phyloP scores from a whole-genome alignment of 495 filamentous ascomycete genomes.

The Astrothelium subdiscretum region DNA sequence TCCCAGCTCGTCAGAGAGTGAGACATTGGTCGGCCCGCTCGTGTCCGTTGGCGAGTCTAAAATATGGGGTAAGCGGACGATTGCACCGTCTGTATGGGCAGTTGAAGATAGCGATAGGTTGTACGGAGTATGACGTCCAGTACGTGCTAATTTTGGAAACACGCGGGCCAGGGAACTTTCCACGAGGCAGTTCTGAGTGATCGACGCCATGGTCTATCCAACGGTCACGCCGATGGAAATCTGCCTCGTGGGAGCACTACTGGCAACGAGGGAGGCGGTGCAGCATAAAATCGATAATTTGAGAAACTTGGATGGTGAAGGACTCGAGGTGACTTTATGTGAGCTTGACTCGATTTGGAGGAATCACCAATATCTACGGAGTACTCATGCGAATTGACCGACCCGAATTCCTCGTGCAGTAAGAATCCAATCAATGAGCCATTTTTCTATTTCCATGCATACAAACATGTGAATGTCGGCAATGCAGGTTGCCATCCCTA shows the following conservation, averaged over 20 bases:
- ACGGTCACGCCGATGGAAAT: neutral
- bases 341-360: neutral
- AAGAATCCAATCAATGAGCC: too few species aligned
- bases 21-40: neutral
- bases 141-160: neutral
- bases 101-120: too few species aligned
- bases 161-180: neutral
- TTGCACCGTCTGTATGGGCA: too few species aligned
- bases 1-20: neutral
- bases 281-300: neutral
- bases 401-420: too few species aligned
- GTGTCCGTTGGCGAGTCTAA: neutral
- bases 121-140: neutral
- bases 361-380: too few species aligned
- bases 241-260: neutral
- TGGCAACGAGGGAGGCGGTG: neutral
- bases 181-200: neutral
- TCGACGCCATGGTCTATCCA: neutral
- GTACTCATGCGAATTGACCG: too few species aligned
- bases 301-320: neutral
- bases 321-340: neutral
- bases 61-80: neutral
- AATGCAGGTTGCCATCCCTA: too few species aligned
- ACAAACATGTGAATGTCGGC: too few species aligned
- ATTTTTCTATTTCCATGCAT: too few species aligned